Conservation (phyloP, 495 filamentous ascomycete species). For the Aspergillus carlsbadensis region DNA sequence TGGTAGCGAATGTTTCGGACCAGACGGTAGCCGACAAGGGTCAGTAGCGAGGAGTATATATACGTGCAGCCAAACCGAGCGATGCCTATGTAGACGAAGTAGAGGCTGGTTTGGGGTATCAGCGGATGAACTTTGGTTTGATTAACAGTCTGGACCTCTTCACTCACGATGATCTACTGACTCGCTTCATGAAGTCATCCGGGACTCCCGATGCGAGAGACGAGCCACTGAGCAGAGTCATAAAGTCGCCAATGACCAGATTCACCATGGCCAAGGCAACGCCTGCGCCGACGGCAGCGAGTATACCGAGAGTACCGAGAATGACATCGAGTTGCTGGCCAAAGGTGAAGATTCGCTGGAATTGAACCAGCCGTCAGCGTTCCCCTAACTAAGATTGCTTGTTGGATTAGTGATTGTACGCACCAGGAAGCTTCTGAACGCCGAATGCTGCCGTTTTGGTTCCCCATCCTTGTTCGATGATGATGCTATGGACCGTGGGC, state of each 20-base stretch:
- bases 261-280: not conserved
- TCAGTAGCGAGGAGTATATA: not conserved
- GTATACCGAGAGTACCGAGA: not conserved
- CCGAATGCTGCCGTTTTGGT: no score
- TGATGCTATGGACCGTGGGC: no score
- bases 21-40: not conserved
- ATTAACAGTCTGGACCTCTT: no score
- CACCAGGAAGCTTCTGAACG: no score
- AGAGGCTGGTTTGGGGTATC: not conserved
- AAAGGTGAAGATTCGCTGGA: not conserved
- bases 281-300: not conserved
- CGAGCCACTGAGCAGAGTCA: not conserved
- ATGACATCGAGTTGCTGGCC: not conserved
- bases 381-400: no score
- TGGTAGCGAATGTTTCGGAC: not conserved
- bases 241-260: not conserved
- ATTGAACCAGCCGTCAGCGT: no score
- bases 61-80: not conserved
- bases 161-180: not conserved
- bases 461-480: no score
- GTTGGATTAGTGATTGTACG: no score
- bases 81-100: not conserved
- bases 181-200: not conserved
- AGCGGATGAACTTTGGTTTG: not conserved
- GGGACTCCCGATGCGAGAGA: not conserved